Conservation (phyloP, 768 basidiomycete species). For the Leccinum truebloodii region DNA sequence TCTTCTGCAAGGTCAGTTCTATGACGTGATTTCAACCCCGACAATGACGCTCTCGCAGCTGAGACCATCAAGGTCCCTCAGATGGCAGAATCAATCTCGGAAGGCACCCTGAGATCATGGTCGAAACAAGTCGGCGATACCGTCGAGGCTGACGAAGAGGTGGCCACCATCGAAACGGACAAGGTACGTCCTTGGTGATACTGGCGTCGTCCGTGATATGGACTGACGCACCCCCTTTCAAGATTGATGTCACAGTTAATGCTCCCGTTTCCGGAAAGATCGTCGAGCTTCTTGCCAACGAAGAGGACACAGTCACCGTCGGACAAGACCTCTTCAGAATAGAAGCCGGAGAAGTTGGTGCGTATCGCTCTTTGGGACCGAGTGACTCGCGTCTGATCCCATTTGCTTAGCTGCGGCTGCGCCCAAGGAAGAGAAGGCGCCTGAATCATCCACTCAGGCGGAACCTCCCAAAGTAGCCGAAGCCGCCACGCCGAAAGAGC, state of each 20-base stretch:
- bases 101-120: conserved; percentile 96
- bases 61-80: conserved; percentile 94
- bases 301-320: conserved; percentile 93
- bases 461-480: conserved; percentile 40
- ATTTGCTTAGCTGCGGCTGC: conserved; percentile 31
- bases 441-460: conserved; percentile 26
- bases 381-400: not conserved
- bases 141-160: conserved; percentile 91
- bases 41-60: conserved; percentile 41
- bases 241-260: conserved; percentile 99
- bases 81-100: conserved; percentile 98
- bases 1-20: conserved; percentile 62
- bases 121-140: conserved; percentile 89
- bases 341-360: conserved; percentile 75
- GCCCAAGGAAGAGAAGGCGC: conserved; percentile 24
- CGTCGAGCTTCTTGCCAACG: conserved; percentile 79
- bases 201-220: not conserved
- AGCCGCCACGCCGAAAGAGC: conserved; percentile 45
- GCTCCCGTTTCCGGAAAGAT: conserved; percentile 88
- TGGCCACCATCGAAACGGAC: conserved; percentile 98
- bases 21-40: conserved; percentile 18
- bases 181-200: conserved; percentile 56
- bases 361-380: conserved; percentile 16
- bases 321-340: conserved; percentile 94
- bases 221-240: conserved; percentile 9